A percentile compares a stretch with the other conserved stretches of the same genome.
These are phyloP conservation scores for Brachypodium distachyon DNA, from an alignment of 202 grass and related monocot species.

Conservation along the genomic window DNA sequence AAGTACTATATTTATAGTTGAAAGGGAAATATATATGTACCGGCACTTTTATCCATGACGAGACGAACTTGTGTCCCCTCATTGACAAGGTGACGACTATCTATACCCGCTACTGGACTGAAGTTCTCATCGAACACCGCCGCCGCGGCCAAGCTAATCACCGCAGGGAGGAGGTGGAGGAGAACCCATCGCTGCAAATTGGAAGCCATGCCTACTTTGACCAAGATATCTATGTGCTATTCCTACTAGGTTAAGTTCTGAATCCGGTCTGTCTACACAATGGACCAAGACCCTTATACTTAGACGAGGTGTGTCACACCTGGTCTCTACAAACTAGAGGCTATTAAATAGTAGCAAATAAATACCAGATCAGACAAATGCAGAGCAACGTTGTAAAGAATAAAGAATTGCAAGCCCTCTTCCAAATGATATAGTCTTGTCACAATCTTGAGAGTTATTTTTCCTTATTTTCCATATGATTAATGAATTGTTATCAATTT, in stretches of 20 bases:
- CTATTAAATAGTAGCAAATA: too few relatives aligned
- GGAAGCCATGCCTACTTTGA: background rate
- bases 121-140: constrained; percentile 48
- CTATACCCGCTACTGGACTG: constrained; percentile 26
- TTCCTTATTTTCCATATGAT: too few relatives aligned
- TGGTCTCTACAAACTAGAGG: too few relatives aligned
- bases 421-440: too few relatives aligned
- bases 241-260: background rate
- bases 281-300: background rate
- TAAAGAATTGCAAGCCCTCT: too few relatives aligned
- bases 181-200: background rate
- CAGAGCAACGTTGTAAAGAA: too few relatives aligned
- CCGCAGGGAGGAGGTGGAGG: background rate
- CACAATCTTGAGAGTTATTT: too few relatives aligned
- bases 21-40: too few relatives aligned
- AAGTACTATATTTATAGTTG: too few relatives aligned
- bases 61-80: constrained; percentile 23
- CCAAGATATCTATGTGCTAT: background rate
- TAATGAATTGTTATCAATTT: too few relatives aligned
- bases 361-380: too few relatives aligned
- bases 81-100: constrained; percentile 21
- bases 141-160: background rate
- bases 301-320: background rate
- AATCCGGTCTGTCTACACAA: background rate
- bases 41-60: constrained; percentile 50